Percentiles rank a stretch among this genome's conserved stretches.
Conservation (phyloP, 495 filamentous ascomycete species). For the Zalerion maritima region DNA sequence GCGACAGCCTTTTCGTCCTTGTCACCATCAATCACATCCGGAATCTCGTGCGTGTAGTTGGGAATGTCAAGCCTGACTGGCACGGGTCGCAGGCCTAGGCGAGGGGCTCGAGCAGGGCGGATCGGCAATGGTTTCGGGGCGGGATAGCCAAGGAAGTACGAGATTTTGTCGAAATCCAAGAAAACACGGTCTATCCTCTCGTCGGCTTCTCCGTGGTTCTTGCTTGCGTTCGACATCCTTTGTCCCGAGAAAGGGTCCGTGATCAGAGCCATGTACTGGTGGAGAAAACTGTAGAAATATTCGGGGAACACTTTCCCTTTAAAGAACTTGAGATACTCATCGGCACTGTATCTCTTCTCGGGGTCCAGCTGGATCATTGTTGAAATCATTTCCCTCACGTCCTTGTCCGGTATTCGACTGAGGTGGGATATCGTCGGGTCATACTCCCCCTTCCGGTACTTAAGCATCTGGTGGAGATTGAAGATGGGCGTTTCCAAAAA, state of each 20-base stretch:
- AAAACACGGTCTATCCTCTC: conserved; percentile 86
- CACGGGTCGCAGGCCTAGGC: conserved; percentile 36
- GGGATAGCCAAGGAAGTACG: conserved; percentile 73
- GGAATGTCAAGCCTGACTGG: conserved; percentile 85
- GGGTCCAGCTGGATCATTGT: conserved; percentile 96
- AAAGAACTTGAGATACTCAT: conserved; percentile 90
- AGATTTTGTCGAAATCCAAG: conserved; percentile 94
- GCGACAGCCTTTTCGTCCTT: conserved; percentile 10
- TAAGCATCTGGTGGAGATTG: conserved; percentile 82
- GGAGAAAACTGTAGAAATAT: conserved; percentile 93
- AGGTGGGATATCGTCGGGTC: conserved; percentile 69
- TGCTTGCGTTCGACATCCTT: conserved; percentile 43
- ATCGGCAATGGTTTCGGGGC: conserved; percentile 10
- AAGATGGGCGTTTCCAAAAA: conserved; percentile 95
- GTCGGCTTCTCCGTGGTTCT: conserved; percentile 69
- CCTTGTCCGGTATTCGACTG: conserved; percentile 72
- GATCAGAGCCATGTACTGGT: conserved; percentile 92
- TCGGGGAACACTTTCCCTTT: conserved; percentile 81
- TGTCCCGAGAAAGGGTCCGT: conserved; percentile 83
- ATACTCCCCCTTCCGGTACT: conserved; percentile 84
- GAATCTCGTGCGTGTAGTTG: conserved; percentile 54
- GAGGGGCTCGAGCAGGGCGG: conserved; percentile 19
- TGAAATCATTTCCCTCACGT: conserved; percentile 71
- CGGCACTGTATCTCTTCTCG: conserved; percentile 79
- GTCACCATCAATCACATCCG: too few species aligned